A percentile compares a stretch with the other conserved stretches of the same genome.
These are phyloP conservation scores for Clitopilus passeckerianus DNA, from an alignment of 768 basidiomycete genomes.

Conservation along the genomic window DNA sequence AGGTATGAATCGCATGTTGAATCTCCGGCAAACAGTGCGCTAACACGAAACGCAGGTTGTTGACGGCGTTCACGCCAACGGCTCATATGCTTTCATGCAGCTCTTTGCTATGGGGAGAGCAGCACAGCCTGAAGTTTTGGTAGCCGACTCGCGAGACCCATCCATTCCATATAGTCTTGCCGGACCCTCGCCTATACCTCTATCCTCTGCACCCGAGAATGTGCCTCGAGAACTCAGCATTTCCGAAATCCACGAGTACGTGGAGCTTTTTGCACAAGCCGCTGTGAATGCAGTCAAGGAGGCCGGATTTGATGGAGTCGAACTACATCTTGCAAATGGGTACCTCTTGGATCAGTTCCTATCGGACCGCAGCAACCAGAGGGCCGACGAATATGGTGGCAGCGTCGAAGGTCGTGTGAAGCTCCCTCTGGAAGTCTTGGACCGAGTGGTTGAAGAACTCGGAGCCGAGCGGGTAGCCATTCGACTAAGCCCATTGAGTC, in stretches of 20 bases:
- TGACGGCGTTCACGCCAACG: conserved; percentile 47
- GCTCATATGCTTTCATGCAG: conserved; percentile 47
- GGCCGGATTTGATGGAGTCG: conserved; percentile 67
- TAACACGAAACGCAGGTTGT: conserved; percentile 33
- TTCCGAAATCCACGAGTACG: conserved; percentile 45
- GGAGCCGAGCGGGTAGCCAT: conserved; percentile 50
- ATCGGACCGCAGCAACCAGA: conserved; percentile 46
- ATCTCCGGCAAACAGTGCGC: background rate
- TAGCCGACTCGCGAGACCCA: conserved; percentile 26
- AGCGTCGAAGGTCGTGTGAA: conserved; percentile 53
- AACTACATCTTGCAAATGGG: conserved; percentile 42
- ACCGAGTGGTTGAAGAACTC: conserved; percentile 44
- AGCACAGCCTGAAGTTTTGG: conserved; percentile 27
- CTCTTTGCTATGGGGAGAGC: conserved; percentile 53
- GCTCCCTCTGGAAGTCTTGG: conserved; percentile 52
- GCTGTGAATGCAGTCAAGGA: conserved; percentile 48
- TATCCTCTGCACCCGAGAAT: conserved; percentile 11
- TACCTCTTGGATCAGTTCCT: conserved; percentile 60
- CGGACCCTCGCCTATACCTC: conserved; percentile 24
- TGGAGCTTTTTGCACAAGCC: conserved; percentile 43
- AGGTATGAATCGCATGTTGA: conserved; percentile 23
- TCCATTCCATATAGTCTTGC: conserved; percentile 21
- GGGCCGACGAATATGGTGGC: conserved; percentile 68
- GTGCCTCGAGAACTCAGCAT: conserved; percentile 38
- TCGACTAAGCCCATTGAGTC: conserved; percentile 53